These are phyloP conservation scores for Hymenochaete sp. DNA, from an alignment of 1,284 basidiomycete genomes.

Conservation along the genomic window DNA sequence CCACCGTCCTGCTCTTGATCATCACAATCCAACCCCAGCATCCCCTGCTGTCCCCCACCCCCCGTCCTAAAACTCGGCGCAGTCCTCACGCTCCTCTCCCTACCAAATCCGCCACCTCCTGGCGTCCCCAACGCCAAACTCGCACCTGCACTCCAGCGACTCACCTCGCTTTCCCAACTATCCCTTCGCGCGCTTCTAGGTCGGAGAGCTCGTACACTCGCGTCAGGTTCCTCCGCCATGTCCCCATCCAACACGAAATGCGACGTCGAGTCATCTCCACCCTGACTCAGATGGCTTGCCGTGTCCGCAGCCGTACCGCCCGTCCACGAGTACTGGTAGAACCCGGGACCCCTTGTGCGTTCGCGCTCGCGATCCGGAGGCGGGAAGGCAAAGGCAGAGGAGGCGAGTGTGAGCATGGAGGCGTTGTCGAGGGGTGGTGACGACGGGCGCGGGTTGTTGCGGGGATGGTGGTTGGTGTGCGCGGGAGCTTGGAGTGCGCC, in stretches of 20 bases:
- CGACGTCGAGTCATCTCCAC: constrained; percentile 57
- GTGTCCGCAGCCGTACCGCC: constrained; percentile 35
- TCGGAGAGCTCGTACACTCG: constrained; percentile 70
- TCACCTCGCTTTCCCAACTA: constrained; percentile 78
- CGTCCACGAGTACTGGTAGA: constrained; percentile 22
- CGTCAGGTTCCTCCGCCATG: constrained; percentile 56
- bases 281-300: constrained; percentile 38
- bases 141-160: constrained; percentile 73
- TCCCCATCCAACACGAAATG: constrained; percentile 58
- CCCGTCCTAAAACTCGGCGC: constrained; percentile 19
- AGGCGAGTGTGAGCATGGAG: constrained; percentile 85
- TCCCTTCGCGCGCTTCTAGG: constrained; percentile 72
- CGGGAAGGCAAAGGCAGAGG: constrained; percentile 76
- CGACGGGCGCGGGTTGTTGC: constrained; percentile 89
- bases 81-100: constrained; percentile 27
- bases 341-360: too few relatives aligned
- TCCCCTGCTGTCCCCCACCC: too few relatives aligned
- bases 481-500: constrained; percentile 67
- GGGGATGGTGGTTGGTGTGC: constrained; percentile 85
- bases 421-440: constrained; percentile 89
- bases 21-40: too few relatives aligned
- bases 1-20: constrained; percentile 46
- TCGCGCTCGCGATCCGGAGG: constrained; percentile 32
- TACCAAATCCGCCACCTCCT: constrained; percentile 25
- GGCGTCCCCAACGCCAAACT: constrained; percentile 13